Evolutionary conservation across 1,284 basidiomycete species (phyloP), one percentile per base, ranked within the genome.

Genomic region (Puccinia horiana): DNA sequence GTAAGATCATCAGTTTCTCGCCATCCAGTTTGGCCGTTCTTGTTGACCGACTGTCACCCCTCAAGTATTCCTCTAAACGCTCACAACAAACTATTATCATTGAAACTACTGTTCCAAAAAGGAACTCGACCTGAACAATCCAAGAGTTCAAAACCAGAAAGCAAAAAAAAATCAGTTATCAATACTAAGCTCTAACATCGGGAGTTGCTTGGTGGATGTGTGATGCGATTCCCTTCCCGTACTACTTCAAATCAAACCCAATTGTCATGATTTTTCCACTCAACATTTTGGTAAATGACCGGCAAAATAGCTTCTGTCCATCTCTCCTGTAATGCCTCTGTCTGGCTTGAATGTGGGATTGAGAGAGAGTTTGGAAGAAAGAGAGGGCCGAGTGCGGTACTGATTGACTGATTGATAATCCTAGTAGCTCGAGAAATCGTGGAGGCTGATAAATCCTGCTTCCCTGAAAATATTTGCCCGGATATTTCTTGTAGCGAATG

Each of bases 271-370:
- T 58, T 8, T 35, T 40, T 6, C 61, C 37, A 49, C 70, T 73
- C 49, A 73, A 73, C 72, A 9, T 74, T 54, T 74, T 74, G 72
- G 52, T 74, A 74, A 40, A 74, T 56, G 49, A 29, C 23, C 18
- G 72, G 72, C 23, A 74, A 40, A 40, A 56, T 52, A 12, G 26
- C 5, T 32, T 74, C 3, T 14, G 35, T n/a, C 72, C 72, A 74
- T 11, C 23, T 74, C 11, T 35, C 23, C 35, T 56, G 29, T 3
- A 56, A 37, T 40, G 26, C 32, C 9, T 35, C 52, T 16, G 29
- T 37, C 23, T 74, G 37, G n/a, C 29, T 56, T 29, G 72, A 56
- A 35, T 5, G n/a, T 56, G 12, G 16, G 0, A 74, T 56, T 56
- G 52, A 23, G 52, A 56, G 40, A 37, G 26, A 11, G 20, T 74